phyloP scores from a whole-genome alignment of 108 stramenopile genomes.

The Cylindrotheca closterium region DNA sequence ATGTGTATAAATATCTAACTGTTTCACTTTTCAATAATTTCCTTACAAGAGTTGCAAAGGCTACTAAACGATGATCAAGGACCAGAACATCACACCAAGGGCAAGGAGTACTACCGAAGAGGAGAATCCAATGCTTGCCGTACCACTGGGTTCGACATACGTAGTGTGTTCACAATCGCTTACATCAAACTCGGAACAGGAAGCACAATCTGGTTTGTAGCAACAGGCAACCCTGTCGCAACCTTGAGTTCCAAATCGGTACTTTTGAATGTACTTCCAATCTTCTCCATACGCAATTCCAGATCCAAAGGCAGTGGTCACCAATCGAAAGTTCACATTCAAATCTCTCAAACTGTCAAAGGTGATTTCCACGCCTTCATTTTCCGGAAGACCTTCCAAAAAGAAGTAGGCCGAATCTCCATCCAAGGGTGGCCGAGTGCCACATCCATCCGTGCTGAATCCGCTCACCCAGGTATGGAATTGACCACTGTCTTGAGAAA shows the following conservation, averaged over 20 bases:
- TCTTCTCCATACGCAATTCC: neutral
- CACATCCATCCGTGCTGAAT: constrained; percentile 12
- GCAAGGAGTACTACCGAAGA: neutral
- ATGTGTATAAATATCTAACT: too few relatives aligned
- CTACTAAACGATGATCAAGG: too few relatives aligned
- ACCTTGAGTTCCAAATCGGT: neutral
- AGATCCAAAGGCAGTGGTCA: neutral
- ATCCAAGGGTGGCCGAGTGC: constrained; percentile 9
- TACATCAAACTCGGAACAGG: neutral
- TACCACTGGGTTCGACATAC: neutral
- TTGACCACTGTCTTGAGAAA: constrained; percentile 10
- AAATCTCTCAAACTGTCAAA: neutral
- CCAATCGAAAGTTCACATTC: neutral
- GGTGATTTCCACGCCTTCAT: neutral
- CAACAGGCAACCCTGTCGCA: neutral
- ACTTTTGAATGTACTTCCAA: neutral
- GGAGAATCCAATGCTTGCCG: neutral
- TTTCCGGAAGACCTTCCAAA: constrained; percentile 10
- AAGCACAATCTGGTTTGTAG: neutral
- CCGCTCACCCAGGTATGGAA: constrained; percentile 19
- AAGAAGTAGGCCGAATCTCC: constrained; percentile 8
- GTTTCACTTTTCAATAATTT: too few relatives aligned
- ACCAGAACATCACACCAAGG: too few relatives aligned
- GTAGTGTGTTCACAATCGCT: neutral
- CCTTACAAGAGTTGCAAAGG: too few relatives aligned